Base-by-base conservation (phyloP, 257 asterid genomes). In the Craterostigma plantagineum region DNA sequence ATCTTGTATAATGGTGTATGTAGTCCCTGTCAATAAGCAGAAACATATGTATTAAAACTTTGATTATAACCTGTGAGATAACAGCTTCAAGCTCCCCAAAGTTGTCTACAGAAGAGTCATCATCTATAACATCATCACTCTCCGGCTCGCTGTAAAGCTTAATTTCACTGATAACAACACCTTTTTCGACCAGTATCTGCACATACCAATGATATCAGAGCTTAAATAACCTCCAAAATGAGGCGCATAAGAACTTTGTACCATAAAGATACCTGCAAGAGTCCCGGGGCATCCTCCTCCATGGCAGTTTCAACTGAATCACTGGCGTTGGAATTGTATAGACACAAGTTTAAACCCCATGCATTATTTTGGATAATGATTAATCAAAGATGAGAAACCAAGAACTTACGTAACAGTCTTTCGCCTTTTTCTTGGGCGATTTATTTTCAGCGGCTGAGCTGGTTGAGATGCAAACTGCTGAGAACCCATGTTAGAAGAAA, bases 261-360 rank as follows among this genome's bases (percentile, higher is more conserved):
- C 55, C 30, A 23, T 42, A 18, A 33, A 3, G 35, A 33, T 65
- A 87, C 95, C 95, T 70, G 71, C 71, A 87, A 56, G 51, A 87
- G 95, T 56, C 92, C 93, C 53, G 98, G 98, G 52, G 95, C 93
- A 74, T 87, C 98, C 69, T 87, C 98, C 65, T 87, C 92, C 77
- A 87, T 62, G 16, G 98, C 98, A 56, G 64, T 67, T 71, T 76
- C 86, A 68, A 82, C 57, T 4, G 93, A 87, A 61, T 70, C 92
- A 58, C 95, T 87, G 77, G 47, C 69, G 50, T 53, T 52, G 56
- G 55, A 56, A 57, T 47, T 42, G 44, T 38, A 36, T 38, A 48
- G 7, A 45, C 44, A 33, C 43, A 47, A 43, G 16, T 14, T 14
- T 11, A n/a, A n/a, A 8, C 15, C 16, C 10, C 10, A 4, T 6